phyloP scores from a whole-genome alignment of 1,284 basidiomycete genomes.

The Apiotrichum montevideense region DNA sequence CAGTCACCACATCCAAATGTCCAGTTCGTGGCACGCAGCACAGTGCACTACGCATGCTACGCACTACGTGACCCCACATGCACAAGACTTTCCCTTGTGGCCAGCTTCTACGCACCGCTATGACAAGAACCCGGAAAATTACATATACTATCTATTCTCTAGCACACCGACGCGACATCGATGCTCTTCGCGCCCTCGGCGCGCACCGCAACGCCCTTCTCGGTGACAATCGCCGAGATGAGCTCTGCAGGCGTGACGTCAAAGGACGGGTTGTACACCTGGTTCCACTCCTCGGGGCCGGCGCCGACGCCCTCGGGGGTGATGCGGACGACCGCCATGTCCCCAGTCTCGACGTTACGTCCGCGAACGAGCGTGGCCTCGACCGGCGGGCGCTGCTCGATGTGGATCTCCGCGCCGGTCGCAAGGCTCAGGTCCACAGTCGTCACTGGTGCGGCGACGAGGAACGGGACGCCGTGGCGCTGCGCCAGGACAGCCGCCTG shows the following conservation, averaged over 20 bases:
- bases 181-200: conserved; percentile 41
- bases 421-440: conserved; percentile 76
- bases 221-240: conserved; percentile 66
- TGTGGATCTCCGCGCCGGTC: conserved; percentile 79
- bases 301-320: conserved; percentile 46
- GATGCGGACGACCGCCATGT: conserved; percentile 43
- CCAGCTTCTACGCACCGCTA: too few species aligned
- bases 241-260: conserved; percentile 83
- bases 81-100: too few species aligned
- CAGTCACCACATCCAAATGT: too few species aligned
- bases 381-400: conserved; percentile 76
- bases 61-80: too few species aligned
- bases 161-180: conserved; percentile 37
- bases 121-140: too few species aligned
- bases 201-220: conserved; percentile 71
- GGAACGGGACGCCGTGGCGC: conserved; percentile 75
- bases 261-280: conserved; percentile 84
- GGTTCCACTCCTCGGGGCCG: conserved; percentile 41
- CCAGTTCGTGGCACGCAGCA: too few species aligned
- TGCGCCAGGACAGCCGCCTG: conserved; percentile 82
- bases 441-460: conserved; percentile 82
- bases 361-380: conserved; percentile 84
- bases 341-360: conserved; percentile 41
- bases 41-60: too few species aligned
- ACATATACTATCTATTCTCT: background rate